A percentile compares a stretch with the other conserved stretches of the same genome.
phyloP scores from a whole-genome alignment of 2,329 filamentous ascomycete species.

The Sporothrix dimorphospora region DNA sequence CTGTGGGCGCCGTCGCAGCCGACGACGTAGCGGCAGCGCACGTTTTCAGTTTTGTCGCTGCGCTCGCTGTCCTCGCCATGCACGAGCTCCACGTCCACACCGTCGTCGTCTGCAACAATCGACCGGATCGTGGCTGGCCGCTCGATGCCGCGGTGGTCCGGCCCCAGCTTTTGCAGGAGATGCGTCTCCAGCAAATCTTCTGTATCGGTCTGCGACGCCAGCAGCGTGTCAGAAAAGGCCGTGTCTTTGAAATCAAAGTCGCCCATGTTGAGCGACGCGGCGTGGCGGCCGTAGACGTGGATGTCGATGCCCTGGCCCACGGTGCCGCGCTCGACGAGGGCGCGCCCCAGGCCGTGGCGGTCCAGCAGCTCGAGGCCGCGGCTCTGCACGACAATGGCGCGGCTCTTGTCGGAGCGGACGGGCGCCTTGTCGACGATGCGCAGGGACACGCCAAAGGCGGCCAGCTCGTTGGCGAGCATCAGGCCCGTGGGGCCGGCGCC shows the following conservation, averaged over 20 bases:
- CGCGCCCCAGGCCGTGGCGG: slow-evolving; percentile 46
- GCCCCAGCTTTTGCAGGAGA: slow-evolving; percentile 36
- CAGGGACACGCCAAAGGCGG: slow-evolving; percentile 39
- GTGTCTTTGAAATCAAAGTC: slow-evolving; percentile 30
- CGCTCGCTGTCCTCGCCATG: slow-evolving; percentile 33
- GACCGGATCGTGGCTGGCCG: slow-evolving; percentile 33
- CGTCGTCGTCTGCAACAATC: slow-evolving; percentile 31
- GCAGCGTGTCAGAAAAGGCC: slow-evolving; percentile 34
- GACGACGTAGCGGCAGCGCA: slow-evolving; percentile 46
- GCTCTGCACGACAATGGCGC: slow-evolving; percentile 51
- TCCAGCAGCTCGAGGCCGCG: slow-evolving; percentile 55
- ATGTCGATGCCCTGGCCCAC: slow-evolving; percentile 45
- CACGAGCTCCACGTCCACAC: slow-evolving; percentile 34
- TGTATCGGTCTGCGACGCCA: slow-evolving; percentile 37
- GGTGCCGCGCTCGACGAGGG: slow-evolving; percentile 44
- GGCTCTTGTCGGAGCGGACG: slow-evolving; percentile 44
- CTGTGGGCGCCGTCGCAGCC: slow-evolving; percentile 55
- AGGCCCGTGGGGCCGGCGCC: slow-evolving; percentile 52
- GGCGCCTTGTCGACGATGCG: slow-evolving; percentile 45
- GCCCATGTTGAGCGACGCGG: slow-evolving; percentile 40
- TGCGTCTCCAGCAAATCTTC: slow-evolving; percentile 45
- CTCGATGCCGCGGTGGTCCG: slow-evolving; percentile 45
- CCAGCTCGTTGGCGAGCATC: slow-evolving; percentile 47
- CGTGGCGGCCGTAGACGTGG: slow-evolving; percentile 42
- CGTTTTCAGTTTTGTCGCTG: neutral